Base-by-base conservation (phyloP, 495 filamentous ascomycete genomes). In the Neurospora sp. region DNA sequence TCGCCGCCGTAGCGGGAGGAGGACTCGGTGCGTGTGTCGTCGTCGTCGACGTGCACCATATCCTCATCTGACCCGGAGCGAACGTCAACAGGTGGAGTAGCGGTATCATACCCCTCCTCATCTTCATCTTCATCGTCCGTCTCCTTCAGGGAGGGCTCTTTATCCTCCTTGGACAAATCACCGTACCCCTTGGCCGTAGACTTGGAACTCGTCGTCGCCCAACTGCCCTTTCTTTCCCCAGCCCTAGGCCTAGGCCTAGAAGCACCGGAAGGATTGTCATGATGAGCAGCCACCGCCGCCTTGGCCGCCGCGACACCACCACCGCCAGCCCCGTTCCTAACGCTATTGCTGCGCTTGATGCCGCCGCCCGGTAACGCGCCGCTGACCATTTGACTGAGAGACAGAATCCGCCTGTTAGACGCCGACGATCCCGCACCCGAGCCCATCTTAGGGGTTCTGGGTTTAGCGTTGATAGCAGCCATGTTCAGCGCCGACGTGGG, bases 341-440 rank as follows among this genome's bases (percentile, higher is more conserved):
- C 86, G 77, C 85, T 88, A 78, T 88, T 84, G 80, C 87, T 85
- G 72, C 88, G 87, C 76, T 89, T 90, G 74, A 90, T 85, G 72
- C 84, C 82, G 12, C 91, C 90, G 6, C 84, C 82, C 6, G 88
- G 83, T 6, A 90, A 12, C 18, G 23, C 85, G 78, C 97, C 97
- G 72, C 90, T 89, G 9, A 87, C 92, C 23, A 98, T 94, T 79
- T 97, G 91, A 79, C 90, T 96, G 46, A 98, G 88, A 71, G 92
- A 96, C 48, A 95, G 87, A 75, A 97, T 97, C 12, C 96, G 90
- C 4, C 94, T 89, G 31, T 66, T 66, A 66, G 89, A 85, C 20
- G 87, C 83, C 20, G 71, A 69, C 35, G 37, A 35, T 20, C 39
- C 46, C 42, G 27, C 54, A 31, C 20, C 71, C 35, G 72, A 31